Evolutionary conservation across 805 yeast species (phyloP), one percentile per base, ranked within the genome.

Genomic region (Candida cerambycidarum): DNA sequence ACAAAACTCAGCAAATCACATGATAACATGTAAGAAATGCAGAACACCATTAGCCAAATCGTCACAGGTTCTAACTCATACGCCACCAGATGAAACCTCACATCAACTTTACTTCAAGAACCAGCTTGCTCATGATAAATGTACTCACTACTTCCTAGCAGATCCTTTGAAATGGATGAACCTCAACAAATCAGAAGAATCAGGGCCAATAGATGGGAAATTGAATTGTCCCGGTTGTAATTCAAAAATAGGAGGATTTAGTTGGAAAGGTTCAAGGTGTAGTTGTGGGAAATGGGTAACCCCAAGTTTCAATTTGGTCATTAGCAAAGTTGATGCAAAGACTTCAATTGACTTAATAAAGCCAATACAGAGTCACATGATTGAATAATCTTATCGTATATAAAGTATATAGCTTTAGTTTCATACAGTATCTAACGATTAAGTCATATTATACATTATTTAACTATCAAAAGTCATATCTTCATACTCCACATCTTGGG

Each of bases 131-230:
- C 72, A 83, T 21, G 59, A 65, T 16, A 62, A 59, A 4, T 92
- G 99, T 62, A 85, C 95, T 5, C 97, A 90, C 60, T 84, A 72
- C 58, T 93, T 89, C 54, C 70, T 86, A 21, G 46, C 50, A 6
- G 97, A 93, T 62, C 98, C 98, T 0, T 65, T 92, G 41, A 73
- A 73, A 25, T 93, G 99, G 99, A 93, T 93, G 99, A 78, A 83
- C 45, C 66, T 92, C 30, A 80, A 75, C 36, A 74, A 76, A 51
- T 16, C 18, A 14, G 38, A 34, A n/a, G 38, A 34, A 19, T 87
- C 87, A 27, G 85, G 81, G n/a, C n/a, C n/a, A 39, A 55, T 93
- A 7, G 97, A 92, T 60, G 99, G 99, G 2, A 87, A 85, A 56
- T 80, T 93, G 33, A 61, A 66, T 9, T 93, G 99, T 61, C 93